Evolutionary conservation across 345 rosid species (phyloP), one percentile per base, ranked within the genome.

Genomic region (Sisymbrium irio): DNA sequence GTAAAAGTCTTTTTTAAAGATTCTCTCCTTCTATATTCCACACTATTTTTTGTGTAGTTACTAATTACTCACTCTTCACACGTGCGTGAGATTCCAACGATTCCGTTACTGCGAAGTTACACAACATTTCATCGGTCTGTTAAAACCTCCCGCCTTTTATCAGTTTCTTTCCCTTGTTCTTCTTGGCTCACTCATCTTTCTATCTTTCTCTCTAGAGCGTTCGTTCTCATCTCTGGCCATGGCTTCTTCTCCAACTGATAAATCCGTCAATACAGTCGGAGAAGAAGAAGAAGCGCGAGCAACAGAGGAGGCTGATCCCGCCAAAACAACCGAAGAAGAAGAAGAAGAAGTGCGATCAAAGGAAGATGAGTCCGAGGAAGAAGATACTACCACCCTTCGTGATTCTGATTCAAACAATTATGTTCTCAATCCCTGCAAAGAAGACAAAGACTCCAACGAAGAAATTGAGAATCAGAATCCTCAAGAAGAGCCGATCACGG

Each of bases 231-330:
- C 57, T 42, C 57, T 17, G 56, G 71, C 28, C 12, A 83, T 85
- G 91, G 85, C 82, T 13, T 77, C 62, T 82, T 65, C n/a, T 77
- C 7, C 81, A 33, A 68, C 77, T 70, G 77, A 46, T 4, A 22
- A 22, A 22, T 22, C 25, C 25, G 25, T 22, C 25, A 22, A 22
- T 22, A 22, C 25, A 22, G 25, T 22, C 25, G 25, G 3, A 22
- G 25, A n/a, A n/a, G n/a, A 22, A 22, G 25, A 22, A 22, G 25
- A 22, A 22, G 25, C 25, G 3, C 25, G 25, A n/a, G n/a, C n/a
- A 22, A 22, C 25, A 22, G 25, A 22, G 25, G 25, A 22, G 25
- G 25, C 3, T 22, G 25, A 22, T 22, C 25, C 25, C 25, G 25
- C 25, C 25, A 3, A 22, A 22, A 22, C 25, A 22, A 22, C 25